Base-by-base conservation (phyloP, 352 stramenopile species). In the Globisporangium camurandrum region DNA sequence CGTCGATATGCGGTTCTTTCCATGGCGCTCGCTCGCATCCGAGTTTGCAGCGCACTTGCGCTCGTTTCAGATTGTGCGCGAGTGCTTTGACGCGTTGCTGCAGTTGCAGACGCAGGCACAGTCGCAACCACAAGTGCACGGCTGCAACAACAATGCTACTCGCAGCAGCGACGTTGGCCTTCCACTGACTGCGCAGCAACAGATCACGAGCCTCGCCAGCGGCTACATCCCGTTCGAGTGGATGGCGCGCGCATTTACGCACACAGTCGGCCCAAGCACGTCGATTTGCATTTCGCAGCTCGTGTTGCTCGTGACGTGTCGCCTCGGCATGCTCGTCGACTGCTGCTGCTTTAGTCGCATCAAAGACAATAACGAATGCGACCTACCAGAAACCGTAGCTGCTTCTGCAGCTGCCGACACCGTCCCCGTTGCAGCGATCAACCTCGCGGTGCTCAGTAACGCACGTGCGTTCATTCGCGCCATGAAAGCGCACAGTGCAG, bases 361-460 rank as follows among this genome's bases (percentile, higher is more conserved):
- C n/a, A 38, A 6, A 10, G 17, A 41, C 7, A 24, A 24, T 7
- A 22, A 19, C 36, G n/a, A n/a, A n/a, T n/a, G n/a, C n/a, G n/a
- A n/a, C n/a, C n/a, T n/a, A n/a, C n/a, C n/a, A n/a, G n/a, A n/a
- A n/a, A n/a, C n/a, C n/a, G n/a, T n/a, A n/a, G n/a, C n/a, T n/a
- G n/a, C n/a, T n/a, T n/a, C n/a, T n/a, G n/a, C n/a, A n/a, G n/a
- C n/a, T n/a, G n/a, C 22, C 7, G 36, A 19, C n/a, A 16, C 5
- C 17, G 36, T 22, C 17, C 10, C 36, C 4, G 9, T 14, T 19
- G 16, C 36, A 12, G 34, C 41, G 7, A 38, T 62, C 30, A 52
- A 62, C 17, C 24, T 62, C 16, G 49, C 42, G 1, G 36, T 54
- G 19, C 44, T 62, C 14, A 62, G 55, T 12, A 49, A 62, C 22